A percentile compares a stretch with the other conserved stretches of the same genome.
Conservation (phyloP, 495 filamentous ascomycete genomes). For the Hypoxylon fragiforme region DNA sequence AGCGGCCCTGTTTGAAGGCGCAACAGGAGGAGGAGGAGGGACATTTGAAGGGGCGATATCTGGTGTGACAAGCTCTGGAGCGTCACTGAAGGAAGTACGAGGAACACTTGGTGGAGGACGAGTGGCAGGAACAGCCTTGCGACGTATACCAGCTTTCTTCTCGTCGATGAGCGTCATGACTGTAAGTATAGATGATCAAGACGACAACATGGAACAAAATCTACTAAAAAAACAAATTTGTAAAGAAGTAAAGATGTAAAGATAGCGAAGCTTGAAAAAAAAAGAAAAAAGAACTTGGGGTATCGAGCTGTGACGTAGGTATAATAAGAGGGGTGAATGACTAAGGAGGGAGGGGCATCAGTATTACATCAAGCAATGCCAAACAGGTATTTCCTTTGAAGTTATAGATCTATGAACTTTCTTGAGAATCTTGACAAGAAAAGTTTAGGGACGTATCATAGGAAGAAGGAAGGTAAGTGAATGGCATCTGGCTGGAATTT, state of each 20-base stretch:
- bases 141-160: too few relatives aligned
- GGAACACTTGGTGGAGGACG: neutral
- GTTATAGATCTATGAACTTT: too few relatives aligned
- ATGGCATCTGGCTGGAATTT: constrained; percentile 6
- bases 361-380: constrained; percentile 25
- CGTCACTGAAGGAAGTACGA: constrained; percentile 18
- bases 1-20: too few relatives aligned
- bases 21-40: too few relatives aligned
- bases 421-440: neutral
- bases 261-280: neutral
- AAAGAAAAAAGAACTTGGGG: neutral
- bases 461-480: neutral
- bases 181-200: neutral
- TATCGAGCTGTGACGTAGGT: neutral
- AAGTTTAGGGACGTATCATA: neutral
- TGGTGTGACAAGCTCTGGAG: constrained; percentile 17
- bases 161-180: constrained; percentile 27
- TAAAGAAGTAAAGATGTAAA: neutral
- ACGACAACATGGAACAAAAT: constrained; percentile 15
- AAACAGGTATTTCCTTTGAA: constrained; percentile 2
- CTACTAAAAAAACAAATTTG: neutral
- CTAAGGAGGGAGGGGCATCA: constrained; percentile 32
- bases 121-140: too few relatives aligned
- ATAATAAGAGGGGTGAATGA: constrained; percentile 8
- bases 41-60: too few relatives aligned